Evolutionary conservation across 148 eudicot species (phyloP).

Genomic region (Rhododendron griersonianum): DNA sequence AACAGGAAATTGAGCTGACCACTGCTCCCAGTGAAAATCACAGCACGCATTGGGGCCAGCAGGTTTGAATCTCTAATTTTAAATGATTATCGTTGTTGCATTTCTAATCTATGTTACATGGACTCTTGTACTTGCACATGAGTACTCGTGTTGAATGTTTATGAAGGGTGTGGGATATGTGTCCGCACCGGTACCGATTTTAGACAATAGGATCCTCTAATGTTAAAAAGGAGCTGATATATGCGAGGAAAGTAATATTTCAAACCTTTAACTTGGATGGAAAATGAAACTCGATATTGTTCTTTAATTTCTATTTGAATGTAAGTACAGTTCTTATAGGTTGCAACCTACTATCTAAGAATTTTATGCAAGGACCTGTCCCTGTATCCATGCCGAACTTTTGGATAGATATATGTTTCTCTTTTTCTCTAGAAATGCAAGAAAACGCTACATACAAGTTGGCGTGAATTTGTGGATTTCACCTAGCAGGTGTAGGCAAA

Average conservation of each 20-base stretch:
- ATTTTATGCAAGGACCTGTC: not conserved
- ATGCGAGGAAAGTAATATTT: not conserved
- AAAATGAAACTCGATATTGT: not conserved
- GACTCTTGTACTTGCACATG: not conserved
- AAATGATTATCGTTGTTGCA: not conserved
- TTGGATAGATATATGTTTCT: not conserved
- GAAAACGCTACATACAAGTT: too few species aligned
- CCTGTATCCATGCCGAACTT: not conserved
- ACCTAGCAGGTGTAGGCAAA: not conserved
- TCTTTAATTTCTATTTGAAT: not conserved
- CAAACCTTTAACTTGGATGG: not conserved
- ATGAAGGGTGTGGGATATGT: not conserved
- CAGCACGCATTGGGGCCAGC: constrained; percentile 99
- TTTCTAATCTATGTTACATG: not conserved
- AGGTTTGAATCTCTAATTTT: constrained; percentile 42
- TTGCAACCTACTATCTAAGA: not conserved
- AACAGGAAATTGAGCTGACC: constrained; percentile 66
- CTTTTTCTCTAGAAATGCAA: too few species aligned
- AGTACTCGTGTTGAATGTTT: not conserved
- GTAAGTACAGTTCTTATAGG: not conserved
- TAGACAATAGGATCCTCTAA: not conserved
- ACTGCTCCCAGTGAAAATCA: constrained; percentile 75
- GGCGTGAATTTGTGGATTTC: not conserved
- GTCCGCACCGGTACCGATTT: not conserved
- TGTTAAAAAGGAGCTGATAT: not conserved